Evolutionary conservation across 306 rosid genomes (phyloP).

Genomic region (Dalbergia oliveri): DNA sequence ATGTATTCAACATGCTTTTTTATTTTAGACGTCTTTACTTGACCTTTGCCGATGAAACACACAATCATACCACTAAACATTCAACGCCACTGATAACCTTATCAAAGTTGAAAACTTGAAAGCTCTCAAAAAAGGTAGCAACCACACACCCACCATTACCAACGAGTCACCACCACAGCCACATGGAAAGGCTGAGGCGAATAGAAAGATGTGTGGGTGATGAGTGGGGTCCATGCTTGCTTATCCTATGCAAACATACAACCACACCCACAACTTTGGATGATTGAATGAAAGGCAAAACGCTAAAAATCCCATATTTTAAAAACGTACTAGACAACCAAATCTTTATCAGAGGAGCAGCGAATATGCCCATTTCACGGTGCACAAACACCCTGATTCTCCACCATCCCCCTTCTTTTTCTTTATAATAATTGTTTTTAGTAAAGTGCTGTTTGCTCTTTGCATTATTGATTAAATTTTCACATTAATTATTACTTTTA

Average conservation of each 20-base stretch:
- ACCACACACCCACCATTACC: conserved; percentile 54
- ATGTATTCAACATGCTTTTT: conserved; percentile 27
- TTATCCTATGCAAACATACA: conserved; percentile 49
- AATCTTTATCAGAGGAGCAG: conserved; percentile 51
- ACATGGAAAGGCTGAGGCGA: conserved; percentile 60
- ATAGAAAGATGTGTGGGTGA: conserved; percentile 43
- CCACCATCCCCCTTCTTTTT: conserved; percentile 64
- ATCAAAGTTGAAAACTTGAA: conserved; percentile 50
- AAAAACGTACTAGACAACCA: conserved; percentile 51
- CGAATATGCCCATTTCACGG: conserved; percentile 81
- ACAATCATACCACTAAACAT: conserved; percentile 35
- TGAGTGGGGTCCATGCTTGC: conserved; percentile 59
- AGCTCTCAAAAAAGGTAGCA: conserved; percentile 30
- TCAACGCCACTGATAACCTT: conserved; percentile 45
- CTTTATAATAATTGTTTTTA: conserved; percentile 3
- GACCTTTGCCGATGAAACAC: conserved; percentile 32
- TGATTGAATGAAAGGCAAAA: conserved; percentile 26
- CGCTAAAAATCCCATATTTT: too few relatives aligned
- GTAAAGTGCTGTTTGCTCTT: conserved; percentile 22
- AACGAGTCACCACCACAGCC: conserved; percentile 50
- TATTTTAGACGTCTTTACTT: conserved; percentile 10
- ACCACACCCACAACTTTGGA: conserved; percentile 59
- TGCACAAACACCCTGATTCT: conserved; percentile 53
- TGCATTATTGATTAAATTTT: conserved; percentile 31
- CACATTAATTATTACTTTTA: conserved; percentile 17